Evolutionary conservation across 2,329 filamentous ascomycete species (phyloP).

Genomic region (Basipetospora sp.): DNA sequence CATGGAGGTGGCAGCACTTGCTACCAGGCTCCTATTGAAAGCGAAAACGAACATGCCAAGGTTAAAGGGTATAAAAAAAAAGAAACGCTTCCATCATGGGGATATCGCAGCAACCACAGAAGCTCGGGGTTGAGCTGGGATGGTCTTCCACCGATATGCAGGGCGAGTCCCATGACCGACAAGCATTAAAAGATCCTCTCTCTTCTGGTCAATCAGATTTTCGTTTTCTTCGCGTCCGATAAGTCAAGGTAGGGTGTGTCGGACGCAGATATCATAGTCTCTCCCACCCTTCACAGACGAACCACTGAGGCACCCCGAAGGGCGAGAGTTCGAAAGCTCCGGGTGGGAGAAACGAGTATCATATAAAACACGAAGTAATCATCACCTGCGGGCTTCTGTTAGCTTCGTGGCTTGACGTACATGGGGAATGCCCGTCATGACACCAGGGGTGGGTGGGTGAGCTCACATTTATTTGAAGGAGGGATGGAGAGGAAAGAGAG

Average conservation of each 20-base stretch:
- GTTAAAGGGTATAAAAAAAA: too few species aligned
- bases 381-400: conserved; percentile 6
- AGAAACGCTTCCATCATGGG: too few species aligned
- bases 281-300: conserved; percentile 2
- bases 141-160: too few species aligned
- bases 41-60: too few species aligned
- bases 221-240: conserved; percentile 7
- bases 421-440: too few species aligned
- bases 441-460: background rate
- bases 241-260: conserved; percentile 6
- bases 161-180: background rate
- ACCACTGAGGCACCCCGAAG: conserved; percentile 6
- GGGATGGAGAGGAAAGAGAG: conserved; percentile 3
- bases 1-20: too few species aligned
- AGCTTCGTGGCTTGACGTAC: too few species aligned
- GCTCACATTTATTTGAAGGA: conserved; percentile 7
- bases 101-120: too few species aligned
- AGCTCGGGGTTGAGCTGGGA: too few species aligned
- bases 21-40: too few species aligned
- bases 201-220: conserved; percentile 5
- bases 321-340: conserved; percentile 5
- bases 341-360: conserved; percentile 2
- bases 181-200: conserved; percentile 1
- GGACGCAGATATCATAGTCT: conserved; percentile 6
- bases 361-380: conserved; percentile 6